Evolutionary conservation across 768 basidiomycete genomes (phyloP).

Genomic region (Holtermannia corniformis): DNA sequence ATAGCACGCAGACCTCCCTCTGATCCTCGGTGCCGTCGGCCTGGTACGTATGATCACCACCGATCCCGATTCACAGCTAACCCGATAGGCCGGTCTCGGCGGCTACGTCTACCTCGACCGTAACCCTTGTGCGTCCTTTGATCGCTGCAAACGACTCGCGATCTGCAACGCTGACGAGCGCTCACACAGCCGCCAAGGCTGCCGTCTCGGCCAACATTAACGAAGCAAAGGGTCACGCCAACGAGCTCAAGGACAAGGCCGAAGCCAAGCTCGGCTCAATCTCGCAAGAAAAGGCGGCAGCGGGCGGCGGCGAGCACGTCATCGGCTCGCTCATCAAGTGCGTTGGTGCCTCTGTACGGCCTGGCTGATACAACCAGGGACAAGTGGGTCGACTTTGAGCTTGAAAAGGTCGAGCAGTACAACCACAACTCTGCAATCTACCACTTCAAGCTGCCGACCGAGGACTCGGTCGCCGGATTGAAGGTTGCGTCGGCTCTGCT

Average conservation of each 20-base stretch:
- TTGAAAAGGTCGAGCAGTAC: constrained; percentile 67
- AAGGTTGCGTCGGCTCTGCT: constrained; percentile 46
- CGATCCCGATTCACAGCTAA: background rate
- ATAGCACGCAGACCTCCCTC: constrained; percentile 13
- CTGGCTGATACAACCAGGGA: constrained; percentile 15
- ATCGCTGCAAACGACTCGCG: constrained; percentile 21
- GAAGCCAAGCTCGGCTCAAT: constrained; percentile 5
- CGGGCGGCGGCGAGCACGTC: constrained; percentile 7
- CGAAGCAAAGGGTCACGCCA: constrained; percentile 58
- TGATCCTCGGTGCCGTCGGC: constrained; percentile 24
- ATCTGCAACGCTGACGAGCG: too few relatives aligned
- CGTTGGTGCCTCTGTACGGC: background rate
- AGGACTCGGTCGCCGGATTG: background rate
- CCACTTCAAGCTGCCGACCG: constrained; percentile 66
- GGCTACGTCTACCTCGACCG: constrained; percentile 47
- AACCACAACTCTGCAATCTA: constrained; percentile 89
- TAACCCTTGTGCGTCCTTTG: constrained; percentile 7
- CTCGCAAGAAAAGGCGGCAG: constrained; percentile 9
- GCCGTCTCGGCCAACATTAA: constrained; percentile 11
- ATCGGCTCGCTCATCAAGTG: constrained; percentile 26
- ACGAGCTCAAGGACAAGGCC: constrained; percentile 26
- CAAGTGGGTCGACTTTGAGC: constrained; percentile 54
- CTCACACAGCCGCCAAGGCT: constrained; percentile 45
- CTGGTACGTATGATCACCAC: constrained; percentile 11
- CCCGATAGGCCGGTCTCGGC: constrained; percentile 39